Conservation (phyloP, 345 rosid species). For the Salix brachista region DNA sequence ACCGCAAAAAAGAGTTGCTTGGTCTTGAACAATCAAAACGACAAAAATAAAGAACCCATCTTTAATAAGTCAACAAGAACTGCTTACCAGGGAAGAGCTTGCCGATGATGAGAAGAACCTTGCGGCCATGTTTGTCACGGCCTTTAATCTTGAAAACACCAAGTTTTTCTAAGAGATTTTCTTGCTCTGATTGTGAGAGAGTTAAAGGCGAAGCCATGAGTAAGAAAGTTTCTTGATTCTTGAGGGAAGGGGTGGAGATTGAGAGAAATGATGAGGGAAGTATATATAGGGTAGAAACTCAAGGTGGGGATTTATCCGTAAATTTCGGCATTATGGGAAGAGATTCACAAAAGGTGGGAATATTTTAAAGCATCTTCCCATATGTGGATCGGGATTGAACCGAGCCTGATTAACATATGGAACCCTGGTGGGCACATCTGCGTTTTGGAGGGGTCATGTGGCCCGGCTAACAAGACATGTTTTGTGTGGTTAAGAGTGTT, state of each 20-base stretch:
- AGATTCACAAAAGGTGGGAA: slow-evolving; percentile 3
- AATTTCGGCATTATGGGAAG: background rate
- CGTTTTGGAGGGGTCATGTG: background rate
- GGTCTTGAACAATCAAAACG: background rate
- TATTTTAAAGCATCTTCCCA: slow-evolving; percentile 42
- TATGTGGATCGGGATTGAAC: slow-evolving; percentile 15
- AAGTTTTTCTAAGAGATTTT: slow-evolving; percentile 41
- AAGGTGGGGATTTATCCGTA: slow-evolving; percentile 9
- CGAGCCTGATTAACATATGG: background rate
- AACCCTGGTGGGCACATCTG: background rate
- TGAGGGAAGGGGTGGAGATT: slow-evolving; percentile 4
- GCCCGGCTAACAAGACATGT: background rate
- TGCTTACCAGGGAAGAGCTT: slow-evolving; percentile 59
- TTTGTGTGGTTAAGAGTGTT: background rate
- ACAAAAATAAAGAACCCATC: background rate
- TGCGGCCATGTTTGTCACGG: slow-evolving; percentile 62
- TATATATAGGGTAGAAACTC: background rate
- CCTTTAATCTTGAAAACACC: slow-evolving; percentile 70
- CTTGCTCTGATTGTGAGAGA: slow-evolving; percentile 21
- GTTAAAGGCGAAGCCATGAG: background rate
- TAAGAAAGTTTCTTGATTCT: background rate
- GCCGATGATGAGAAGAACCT: slow-evolving; percentile 55
- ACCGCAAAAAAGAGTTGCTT: background rate
- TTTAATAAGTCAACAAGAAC: background rate
- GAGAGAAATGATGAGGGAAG: too few relatives aligned